A percentile compares a stretch with the other conserved stretches of the same genome.
Evolutionary conservation across 1,284 basidiomycete species (phyloP).

Genomic region (Ustilago vetiveriae): DNA sequence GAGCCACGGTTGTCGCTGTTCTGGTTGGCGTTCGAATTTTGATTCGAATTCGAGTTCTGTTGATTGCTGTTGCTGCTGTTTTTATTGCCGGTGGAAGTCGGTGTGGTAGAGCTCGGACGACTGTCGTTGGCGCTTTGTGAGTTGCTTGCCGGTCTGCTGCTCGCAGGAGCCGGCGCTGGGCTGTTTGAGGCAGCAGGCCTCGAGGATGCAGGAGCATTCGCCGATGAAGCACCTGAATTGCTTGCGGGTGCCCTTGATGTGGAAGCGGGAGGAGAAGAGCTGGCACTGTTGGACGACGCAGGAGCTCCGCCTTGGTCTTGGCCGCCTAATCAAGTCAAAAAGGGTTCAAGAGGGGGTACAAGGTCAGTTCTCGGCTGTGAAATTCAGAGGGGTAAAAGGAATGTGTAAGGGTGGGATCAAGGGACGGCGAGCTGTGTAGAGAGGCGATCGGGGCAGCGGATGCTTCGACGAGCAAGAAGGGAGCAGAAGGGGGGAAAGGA

Average conservation of each 20-base stretch:
- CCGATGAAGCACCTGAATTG: slow-evolving; percentile 8
- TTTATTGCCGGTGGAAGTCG: slow-evolving; percentile 10
- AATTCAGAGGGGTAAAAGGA: neutral
- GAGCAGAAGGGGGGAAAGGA: slow-evolving; percentile 11
- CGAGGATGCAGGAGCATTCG: slow-evolving; percentile 16
- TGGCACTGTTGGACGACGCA: slow-evolving; percentile 13
- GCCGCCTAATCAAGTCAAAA: slow-evolving; percentile 1
- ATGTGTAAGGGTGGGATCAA: too few relatives aligned
- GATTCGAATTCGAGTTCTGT: too few relatives aligned
- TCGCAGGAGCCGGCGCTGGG: slow-evolving; percentile 14
- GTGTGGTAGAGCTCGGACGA: slow-evolving; percentile 9
- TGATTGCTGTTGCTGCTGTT: slow-evolving; percentile 9
- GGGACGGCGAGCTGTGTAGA: neutral
- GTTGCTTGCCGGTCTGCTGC: slow-evolving; percentile 10
- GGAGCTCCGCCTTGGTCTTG: slow-evolving; percentile 18
- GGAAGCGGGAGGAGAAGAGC: slow-evolving; percentile 10
- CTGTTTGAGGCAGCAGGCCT: slow-evolving; percentile 16
- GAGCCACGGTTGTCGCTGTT: slow-evolving; percentile 5
- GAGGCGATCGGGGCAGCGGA: too few relatives aligned
- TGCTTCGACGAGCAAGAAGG: neutral
- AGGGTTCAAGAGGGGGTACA: too few relatives aligned
- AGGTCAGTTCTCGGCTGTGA: too few relatives aligned
- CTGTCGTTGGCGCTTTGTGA: slow-evolving; percentile 11
- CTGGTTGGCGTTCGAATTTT: slow-evolving; percentile 2
- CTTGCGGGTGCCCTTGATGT: slow-evolving; percentile 8